phyloP scores from a whole-genome alignment of 352 stramenopile species.

The Pythium sp. region DNA sequence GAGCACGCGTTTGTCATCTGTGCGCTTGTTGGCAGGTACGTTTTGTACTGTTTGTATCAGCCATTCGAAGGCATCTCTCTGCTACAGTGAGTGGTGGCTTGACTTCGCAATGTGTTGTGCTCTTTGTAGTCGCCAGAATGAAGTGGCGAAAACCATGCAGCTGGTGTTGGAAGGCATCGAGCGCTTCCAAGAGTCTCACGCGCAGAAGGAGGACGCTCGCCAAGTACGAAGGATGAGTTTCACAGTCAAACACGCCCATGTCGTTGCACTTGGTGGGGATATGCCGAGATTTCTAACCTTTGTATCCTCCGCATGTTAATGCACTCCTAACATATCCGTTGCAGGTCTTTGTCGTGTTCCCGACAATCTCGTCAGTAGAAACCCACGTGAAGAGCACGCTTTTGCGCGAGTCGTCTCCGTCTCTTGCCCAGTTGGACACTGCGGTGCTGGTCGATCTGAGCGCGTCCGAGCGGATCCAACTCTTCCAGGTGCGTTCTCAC shows the following conservation, averaged over 20 bases:
- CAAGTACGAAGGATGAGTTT: constrained; percentile 3
- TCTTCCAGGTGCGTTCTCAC: constrained; percentile 31
- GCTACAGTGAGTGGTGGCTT: neutral
- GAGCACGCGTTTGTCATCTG: constrained; percentile 48
- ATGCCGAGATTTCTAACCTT: neutral
- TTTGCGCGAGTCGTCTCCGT: constrained; percentile 8
- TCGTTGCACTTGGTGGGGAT: neutral
- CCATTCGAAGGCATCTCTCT: neutral
- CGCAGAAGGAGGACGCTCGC: constrained; percentile 21
- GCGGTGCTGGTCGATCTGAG: constrained; percentile 26
- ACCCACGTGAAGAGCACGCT: constrained; percentile 20
- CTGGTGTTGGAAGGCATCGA: constrained; percentile 47
- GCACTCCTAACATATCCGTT: neutral
- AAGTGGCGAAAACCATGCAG: constrained; percentile 45
- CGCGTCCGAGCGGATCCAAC: constrained; percentile 16
- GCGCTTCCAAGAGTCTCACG: neutral
- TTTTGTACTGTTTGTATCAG: neutral
- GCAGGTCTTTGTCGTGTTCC: constrained; percentile 59
- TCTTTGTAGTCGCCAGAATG: constrained; percentile 44
- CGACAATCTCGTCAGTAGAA: constrained; percentile 44
- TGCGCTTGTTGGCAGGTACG: constrained; percentile 63
- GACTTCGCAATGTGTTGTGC: neutral
- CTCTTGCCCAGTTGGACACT: constrained; percentile 4
- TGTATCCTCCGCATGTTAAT: neutral
- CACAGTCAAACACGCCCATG: neutral